Conservation (phyloP, 176 grass and related monocot species). For the Cenchrus fungigraminus region DNA sequence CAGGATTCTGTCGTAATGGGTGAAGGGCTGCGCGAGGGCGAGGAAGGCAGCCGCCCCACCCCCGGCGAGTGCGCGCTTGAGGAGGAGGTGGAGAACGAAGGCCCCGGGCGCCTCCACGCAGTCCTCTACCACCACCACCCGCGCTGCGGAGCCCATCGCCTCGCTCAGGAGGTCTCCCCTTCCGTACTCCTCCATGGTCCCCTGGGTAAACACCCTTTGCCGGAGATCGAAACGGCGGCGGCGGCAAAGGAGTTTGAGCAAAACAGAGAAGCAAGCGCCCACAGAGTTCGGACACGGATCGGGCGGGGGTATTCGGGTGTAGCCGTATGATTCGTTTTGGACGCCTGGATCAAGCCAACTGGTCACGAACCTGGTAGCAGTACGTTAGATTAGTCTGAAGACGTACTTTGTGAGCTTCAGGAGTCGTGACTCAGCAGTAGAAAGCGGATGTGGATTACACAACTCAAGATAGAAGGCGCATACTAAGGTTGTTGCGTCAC, state of each 20-base stretch:
- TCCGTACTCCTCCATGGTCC: conserved; percentile 42
- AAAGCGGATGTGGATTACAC: background rate
- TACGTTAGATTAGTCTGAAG: background rate
- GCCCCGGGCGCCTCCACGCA: conserved; percentile 67
- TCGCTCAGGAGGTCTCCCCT: conserved; percentile 55
- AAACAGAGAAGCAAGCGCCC: background rate
- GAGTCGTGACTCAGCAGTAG: background rate
- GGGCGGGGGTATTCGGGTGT: background rate
- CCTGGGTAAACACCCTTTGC: background rate
- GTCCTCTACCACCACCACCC: conserved; percentile 69
- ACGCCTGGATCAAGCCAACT: background rate
- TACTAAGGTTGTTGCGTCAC: background rate
- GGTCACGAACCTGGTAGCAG: background rate
- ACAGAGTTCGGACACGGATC: background rate
- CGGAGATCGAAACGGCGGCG: background rate
- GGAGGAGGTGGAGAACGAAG: conserved; percentile 70
- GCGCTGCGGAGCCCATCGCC: conserved; percentile 51
- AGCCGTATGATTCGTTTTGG: background rate
- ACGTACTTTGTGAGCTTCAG: background rate
- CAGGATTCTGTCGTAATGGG: conserved; percentile 68
- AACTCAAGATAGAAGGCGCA: background rate
- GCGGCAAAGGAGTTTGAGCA: background rate
- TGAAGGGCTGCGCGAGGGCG: conserved; percentile 58
- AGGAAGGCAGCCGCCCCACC: conserved; percentile 40
- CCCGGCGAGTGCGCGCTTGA: conserved; percentile 49